Conservation (phyloP, 768 basidiomycete genomes). For the Trametes cingulata region DNA sequence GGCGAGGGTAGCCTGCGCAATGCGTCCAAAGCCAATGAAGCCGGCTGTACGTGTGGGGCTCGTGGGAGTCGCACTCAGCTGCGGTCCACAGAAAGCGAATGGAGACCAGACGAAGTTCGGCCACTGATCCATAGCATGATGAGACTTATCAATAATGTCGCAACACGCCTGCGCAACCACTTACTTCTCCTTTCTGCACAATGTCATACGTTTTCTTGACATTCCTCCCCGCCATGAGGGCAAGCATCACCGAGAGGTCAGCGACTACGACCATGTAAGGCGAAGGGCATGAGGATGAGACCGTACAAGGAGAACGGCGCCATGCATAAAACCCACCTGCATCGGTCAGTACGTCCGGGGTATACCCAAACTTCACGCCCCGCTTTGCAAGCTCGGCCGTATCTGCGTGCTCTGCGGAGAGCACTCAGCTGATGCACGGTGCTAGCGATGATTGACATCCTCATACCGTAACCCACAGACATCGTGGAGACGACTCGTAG, state of each 20-base stretch:
- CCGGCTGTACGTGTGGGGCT: conserved; percentile 69
- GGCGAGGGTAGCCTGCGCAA: conserved; percentile 79
- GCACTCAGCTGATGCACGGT: too few relatives aligned
- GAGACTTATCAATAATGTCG: background rate
- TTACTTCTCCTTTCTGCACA: conserved; percentile 69
- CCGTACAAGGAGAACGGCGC: background rate
- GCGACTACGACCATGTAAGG: conserved; percentile 60
- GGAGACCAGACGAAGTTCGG: conserved; percentile 77
- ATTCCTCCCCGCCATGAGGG: conserved; percentile 90
- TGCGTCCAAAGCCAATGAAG: conserved; percentile 95
- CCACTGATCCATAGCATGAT: conserved; percentile 57
- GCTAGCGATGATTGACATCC: background rate
- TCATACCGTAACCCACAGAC: conserved; percentile 84
- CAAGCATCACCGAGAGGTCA: conserved; percentile 87
- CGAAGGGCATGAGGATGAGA: background rate
- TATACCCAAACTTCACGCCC: conserved; percentile 80
- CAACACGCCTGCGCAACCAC: conserved; percentile 23
- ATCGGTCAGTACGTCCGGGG: conserved; percentile 91
- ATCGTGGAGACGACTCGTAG: conserved; percentile 90
- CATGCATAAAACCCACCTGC: conserved; percentile 54
- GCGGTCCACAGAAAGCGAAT: conserved; percentile 82
- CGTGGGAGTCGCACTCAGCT: conserved; percentile 56
- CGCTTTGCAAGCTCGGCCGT: conserved; percentile 57
- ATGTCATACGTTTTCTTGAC: conserved; percentile 61
- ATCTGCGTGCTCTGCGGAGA: conserved; percentile 76